These are phyloP conservation scores for Powellomyces hirtus DNA, from an alignment of 192 early-diverging fungal genomes.

Conservation along the genomic window DNA sequence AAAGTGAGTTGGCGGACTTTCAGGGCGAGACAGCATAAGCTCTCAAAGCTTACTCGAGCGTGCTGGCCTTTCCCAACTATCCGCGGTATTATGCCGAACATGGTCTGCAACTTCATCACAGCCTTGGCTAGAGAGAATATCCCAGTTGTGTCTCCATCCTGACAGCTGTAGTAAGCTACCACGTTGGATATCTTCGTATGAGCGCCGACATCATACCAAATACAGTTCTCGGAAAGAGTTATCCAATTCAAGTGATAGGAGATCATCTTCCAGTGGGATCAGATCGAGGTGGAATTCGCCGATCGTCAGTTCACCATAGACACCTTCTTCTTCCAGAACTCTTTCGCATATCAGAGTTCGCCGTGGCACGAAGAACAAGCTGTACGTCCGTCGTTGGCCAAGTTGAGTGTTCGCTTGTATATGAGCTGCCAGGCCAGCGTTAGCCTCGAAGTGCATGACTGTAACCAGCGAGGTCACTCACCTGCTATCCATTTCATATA, in stretches of 20 bases:
- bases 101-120: constrained; percentile 84
- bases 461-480: background rate
- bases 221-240: constrained; percentile 79
- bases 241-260: constrained; percentile 86
- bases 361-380: constrained; percentile 82
- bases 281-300: constrained; percentile 89
- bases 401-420: constrained; percentile 1
- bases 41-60: constrained; percentile 38
- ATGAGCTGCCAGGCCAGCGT: background rate
- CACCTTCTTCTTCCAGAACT: constrained; percentile 90
- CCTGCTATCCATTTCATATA: constrained; percentile 50
- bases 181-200: constrained; percentile 64
- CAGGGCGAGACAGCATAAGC: background rate
- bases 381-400: constrained; percentile 13
- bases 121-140: constrained; percentile 74
- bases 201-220: constrained; percentile 43
- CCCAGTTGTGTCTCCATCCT: constrained; percentile 75
- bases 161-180: constrained; percentile 26
- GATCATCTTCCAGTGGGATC: constrained; percentile 86
- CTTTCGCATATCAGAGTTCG: constrained; percentile 88
- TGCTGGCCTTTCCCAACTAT: constrained; percentile 88
- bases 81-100: constrained; percentile 86
- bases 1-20: no score
- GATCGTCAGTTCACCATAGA: constrained; percentile 81
- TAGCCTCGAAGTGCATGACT: background rate